Percentiles rank a stretch among this genome's conserved stretches.
Conservation (phyloP, 306 rosid species). For the Acmispon strigosus region DNA sequence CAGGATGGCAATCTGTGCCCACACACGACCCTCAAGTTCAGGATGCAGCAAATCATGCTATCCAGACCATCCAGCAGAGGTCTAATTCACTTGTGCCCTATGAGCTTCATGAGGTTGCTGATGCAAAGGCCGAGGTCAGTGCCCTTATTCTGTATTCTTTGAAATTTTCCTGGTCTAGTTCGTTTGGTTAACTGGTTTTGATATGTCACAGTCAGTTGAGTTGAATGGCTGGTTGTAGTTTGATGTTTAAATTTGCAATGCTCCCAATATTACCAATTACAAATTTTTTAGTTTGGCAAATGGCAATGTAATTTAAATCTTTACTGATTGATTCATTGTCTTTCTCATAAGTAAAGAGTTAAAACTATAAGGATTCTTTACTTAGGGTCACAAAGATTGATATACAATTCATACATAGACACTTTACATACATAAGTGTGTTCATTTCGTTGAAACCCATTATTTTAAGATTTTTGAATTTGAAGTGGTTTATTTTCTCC, state of each 20-base stretch:
- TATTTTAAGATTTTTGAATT: too few relatives aligned
- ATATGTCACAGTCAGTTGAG: neutral
- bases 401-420: too few relatives aligned
- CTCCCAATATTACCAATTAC: too few relatives aligned
- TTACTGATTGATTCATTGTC: neutral
- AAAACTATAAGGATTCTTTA: too few relatives aligned
- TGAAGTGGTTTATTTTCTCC: too few relatives aligned
- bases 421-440: too few relatives aligned
- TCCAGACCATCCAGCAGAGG: slow-evolving; percentile 62
- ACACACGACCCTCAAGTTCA: slow-evolving; percentile 65
- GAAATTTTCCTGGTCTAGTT: neutral
- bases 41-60: slow-evolving; percentile 78
- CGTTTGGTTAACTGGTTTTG: neutral
- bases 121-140: slow-evolving; percentile 84
- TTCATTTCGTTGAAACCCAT: too few relatives aligned
- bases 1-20: slow-evolving; percentile 68
- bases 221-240: neutral
- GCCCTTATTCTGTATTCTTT: neutral
- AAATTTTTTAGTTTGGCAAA: too few relatives aligned
- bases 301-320: too few relatives aligned
- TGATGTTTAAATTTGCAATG: neutral
- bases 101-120: slow-evolving; percentile 60
- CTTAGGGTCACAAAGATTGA: neutral
- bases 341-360: neutral
- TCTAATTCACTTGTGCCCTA: slow-evolving; percentile 70